phyloP scores from a whole-genome alignment of 495 filamentous ascomycete genomes.

The Acidiella bohemica region DNA sequence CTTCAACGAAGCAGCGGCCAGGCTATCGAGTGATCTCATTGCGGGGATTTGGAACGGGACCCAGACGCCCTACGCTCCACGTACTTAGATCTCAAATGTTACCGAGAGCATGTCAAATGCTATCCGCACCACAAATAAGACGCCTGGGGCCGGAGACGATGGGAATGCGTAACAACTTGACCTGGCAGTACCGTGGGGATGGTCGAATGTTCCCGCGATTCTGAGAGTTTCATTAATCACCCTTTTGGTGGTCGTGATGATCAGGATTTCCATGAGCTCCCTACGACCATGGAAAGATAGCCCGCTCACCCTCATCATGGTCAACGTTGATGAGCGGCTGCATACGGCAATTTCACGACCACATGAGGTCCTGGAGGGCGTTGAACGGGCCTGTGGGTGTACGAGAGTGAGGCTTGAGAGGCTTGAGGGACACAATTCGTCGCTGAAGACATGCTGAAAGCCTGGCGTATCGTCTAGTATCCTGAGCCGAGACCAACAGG shows the following conservation, averaged over 20 bases:
- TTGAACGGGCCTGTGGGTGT: no score
- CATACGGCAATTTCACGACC: no score
- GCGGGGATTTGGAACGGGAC: slow-evolving; percentile 1
- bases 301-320: neutral
- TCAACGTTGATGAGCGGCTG: neutral
- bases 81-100: neutral
- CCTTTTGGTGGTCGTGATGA: neutral
- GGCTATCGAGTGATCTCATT: neutral
- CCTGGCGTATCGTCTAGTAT: no score
- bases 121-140: neutral
- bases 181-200: neutral
- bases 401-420: no score
- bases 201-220: neutral
- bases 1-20: neutral
- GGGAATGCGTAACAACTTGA: neutral
- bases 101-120: neutral
- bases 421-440: no score
- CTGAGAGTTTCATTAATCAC: neutral
- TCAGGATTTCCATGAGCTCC: neutral
- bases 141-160: neutral
- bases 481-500: no score
- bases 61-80: neutral
- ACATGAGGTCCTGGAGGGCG: no score
- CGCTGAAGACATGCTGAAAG: no score
- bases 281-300: neutral